A percentile compares a stretch with the other conserved stretches of the same genome.
Conservation (phyloP, 2,329 filamentous ascomycete species). For the Didymella arachidicola region DNA sequence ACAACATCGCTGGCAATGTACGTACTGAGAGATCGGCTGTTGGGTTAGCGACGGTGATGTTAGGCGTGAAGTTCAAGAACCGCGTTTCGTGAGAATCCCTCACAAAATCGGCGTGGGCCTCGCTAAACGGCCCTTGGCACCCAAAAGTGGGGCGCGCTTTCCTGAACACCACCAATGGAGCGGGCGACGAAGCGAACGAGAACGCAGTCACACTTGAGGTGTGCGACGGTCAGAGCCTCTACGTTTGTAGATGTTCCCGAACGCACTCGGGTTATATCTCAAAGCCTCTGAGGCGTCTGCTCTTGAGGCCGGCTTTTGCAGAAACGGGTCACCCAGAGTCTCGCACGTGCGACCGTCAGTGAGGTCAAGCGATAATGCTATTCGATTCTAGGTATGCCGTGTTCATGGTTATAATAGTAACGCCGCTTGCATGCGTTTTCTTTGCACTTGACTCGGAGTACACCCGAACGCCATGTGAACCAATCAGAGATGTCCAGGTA, state of each 20-base stretch:
- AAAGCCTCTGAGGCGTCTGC: too few relatives aligned
- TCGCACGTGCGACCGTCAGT: neutral
- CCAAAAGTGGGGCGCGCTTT: neutral
- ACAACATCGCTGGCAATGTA: slow-evolving; percentile 15
- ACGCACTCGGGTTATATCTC: too few relatives aligned
- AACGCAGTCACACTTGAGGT: too few relatives aligned
- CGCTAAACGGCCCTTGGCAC: slow-evolving; percentile 29
- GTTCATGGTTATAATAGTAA: neutral
- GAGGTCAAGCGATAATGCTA: neutral
- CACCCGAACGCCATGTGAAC: slow-evolving; percentile 20
- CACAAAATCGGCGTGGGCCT: slow-evolving; percentile 29
- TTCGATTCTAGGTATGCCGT: slow-evolving; percentile 3
- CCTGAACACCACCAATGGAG: neutral
- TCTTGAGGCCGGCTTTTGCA: too few relatives aligned
- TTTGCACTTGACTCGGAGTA: neutral
- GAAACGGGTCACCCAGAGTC: neutral
- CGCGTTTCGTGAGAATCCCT: neutral
- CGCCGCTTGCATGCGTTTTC: slow-evolving; percentile 5
- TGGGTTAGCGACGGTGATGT: slow-evolving; percentile 37
- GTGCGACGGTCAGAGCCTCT: too few relatives aligned
- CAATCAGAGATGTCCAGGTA: slow-evolving; percentile 47
- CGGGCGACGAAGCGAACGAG: neutral
- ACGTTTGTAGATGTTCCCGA: too few relatives aligned
- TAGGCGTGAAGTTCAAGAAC: slow-evolving; percentile 31
- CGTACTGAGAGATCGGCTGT: slow-evolving; percentile 40